Conservation (phyloP, 805 yeast species). For the Myxozyma neotropica region DNA sequence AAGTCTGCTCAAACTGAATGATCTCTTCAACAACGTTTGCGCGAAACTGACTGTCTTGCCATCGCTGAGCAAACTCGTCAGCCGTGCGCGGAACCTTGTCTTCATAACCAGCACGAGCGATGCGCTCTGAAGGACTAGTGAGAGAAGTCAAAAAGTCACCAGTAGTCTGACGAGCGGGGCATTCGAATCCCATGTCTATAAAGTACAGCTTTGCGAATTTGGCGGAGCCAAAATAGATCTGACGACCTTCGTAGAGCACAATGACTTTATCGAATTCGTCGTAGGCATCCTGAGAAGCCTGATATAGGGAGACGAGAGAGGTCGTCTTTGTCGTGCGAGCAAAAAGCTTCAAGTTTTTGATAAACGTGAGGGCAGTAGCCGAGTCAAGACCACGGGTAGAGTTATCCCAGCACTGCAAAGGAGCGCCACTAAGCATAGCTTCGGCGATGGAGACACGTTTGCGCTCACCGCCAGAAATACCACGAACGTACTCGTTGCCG, state of each 20-base stretch:
- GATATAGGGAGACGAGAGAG: slow-evolving; percentile 64
- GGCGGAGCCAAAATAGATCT: slow-evolving; percentile 56
- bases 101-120: slow-evolving; percentile 49
- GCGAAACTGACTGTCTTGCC: slow-evolving; percentile 54
- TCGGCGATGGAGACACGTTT: slow-evolving; percentile 60
- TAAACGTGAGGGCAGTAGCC: slow-evolving; percentile 68
- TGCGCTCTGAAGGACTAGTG: slow-evolving; percentile 57
- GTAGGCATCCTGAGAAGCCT: slow-evolving; percentile 59
- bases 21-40: slow-evolving; percentile 48
- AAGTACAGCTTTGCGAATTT: slow-evolving; percentile 53
- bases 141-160: slow-evolving; percentile 39
- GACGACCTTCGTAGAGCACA: slow-evolving; percentile 58
- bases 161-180: slow-evolving; percentile 61
- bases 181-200: slow-evolving; percentile 56
- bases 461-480: slow-evolving; percentile 62
- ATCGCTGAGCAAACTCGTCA: slow-evolving; percentile 46
- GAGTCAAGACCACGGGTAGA: slow-evolving; percentile 73
- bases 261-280: slow-evolving; percentile 57
- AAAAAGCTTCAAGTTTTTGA: slow-evolving; percentile 58
- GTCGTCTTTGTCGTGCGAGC: slow-evolving; percentile 55
- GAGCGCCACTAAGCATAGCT: slow-evolving; percentile 50
- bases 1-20: slow-evolving; percentile 42
- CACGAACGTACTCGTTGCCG: slow-evolving; percentile 54
- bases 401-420: slow-evolving; percentile 64
- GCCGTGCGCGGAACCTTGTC: slow-evolving; percentile 54